These are phyloP conservation scores for Cyclotella kingstonii DNA, from an alignment of 108 stramenopile species.

Conservation along the genomic window DNA sequence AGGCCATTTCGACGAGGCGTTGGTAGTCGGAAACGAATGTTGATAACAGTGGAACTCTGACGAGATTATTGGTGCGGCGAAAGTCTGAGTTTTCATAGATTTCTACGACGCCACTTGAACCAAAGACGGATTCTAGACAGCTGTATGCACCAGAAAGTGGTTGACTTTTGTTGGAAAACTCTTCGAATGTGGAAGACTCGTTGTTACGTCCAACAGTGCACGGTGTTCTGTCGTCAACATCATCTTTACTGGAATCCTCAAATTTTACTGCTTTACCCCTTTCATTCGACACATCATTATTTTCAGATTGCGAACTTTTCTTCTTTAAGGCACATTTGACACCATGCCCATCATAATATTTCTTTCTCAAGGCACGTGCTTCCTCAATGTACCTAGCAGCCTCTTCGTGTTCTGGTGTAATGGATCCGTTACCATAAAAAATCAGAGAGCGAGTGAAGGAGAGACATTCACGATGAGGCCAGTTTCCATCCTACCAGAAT, in stretches of 20 bases:
- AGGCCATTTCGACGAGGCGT: slow-evolving; percentile 64
- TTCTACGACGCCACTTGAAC: slow-evolving; percentile 70
- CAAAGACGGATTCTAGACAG: slow-evolving; percentile 53
- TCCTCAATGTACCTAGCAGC: slow-evolving; percentile 71
- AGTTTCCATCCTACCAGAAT: slow-evolving; percentile 31
- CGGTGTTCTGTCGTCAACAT: too few species aligned
- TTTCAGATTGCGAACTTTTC: not conserved
- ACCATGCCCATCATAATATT: slow-evolving; percentile 63
- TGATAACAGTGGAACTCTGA: slow-evolving; percentile 62
- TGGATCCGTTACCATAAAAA: slow-evolving; percentile 84
- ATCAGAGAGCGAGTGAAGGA: slow-evolving; percentile 86
- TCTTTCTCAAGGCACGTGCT: slow-evolving; percentile 63
- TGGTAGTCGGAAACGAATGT: slow-evolving; percentile 76
- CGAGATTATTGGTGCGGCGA: slow-evolving; percentile 49
- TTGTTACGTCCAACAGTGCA: not conserved
- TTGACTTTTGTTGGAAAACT: not conserved
- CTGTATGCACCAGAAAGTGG: not conserved
- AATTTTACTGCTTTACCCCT: not conserved
- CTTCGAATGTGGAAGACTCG: not conserved
- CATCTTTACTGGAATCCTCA: not conserved
- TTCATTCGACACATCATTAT: not conserved
- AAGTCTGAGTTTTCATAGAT: slow-evolving; percentile 46
- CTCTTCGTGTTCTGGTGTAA: slow-evolving; percentile 74
- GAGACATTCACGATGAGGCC: slow-evolving; percentile 63
- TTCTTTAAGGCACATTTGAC: not conserved